Evolutionary conservation across 371 early-diverging fungal species (phyloP), one percentile per base, ranked within the genome.

Genomic region (Thermomucor indicae-seudaticae): DNA sequence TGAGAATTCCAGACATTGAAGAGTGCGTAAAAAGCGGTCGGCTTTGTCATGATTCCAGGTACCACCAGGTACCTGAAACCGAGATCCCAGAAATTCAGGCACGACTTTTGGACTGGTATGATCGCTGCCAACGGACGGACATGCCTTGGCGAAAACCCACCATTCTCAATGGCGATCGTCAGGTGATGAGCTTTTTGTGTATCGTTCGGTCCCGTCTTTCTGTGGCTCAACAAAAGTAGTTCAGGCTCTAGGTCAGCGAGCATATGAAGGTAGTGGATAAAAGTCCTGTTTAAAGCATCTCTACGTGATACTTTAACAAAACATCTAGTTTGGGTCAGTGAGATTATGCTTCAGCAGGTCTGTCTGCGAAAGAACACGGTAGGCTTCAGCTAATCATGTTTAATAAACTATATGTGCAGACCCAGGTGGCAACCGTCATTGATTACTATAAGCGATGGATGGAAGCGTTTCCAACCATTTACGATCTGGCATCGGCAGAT

Each of bases 271-370:
- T 79, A 60, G 7, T 32, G 32, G 14, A 7, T 7, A 7, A 32
- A 8, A 42, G 7, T 8, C 30, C 41, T 34, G n/a, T 37, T 40
- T 4, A 12, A 39, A 10, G 38, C 11, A 30, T 32, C n/a, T 28
- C 40, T 27, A 32, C 17, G 22, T 12, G 16, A 4, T 31, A 32
- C 27, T 43, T 40, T 23, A 20, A 35, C 12, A 27, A 16, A 32
- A 5, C 16, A 10, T 32, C 22, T 46, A 72, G 88, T 89, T 2
- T 90, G 90, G 91, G 84, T 92, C 3, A 80, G 81, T 19, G 91
- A 92, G 56, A 85, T 91, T 27, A 92, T 92, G 93, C 73, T 88
- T 23, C 93, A 92, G 46, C 92, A 83, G 68, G 77, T 73, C 64
- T 8, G 11, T 29, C 3, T 3, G 4, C 19, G 27, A 27, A 20